Evolutionary conservation across 225 moss, liverwort and hornwort species (phyloP).

Genomic region (Bryum argenteum): DNA sequence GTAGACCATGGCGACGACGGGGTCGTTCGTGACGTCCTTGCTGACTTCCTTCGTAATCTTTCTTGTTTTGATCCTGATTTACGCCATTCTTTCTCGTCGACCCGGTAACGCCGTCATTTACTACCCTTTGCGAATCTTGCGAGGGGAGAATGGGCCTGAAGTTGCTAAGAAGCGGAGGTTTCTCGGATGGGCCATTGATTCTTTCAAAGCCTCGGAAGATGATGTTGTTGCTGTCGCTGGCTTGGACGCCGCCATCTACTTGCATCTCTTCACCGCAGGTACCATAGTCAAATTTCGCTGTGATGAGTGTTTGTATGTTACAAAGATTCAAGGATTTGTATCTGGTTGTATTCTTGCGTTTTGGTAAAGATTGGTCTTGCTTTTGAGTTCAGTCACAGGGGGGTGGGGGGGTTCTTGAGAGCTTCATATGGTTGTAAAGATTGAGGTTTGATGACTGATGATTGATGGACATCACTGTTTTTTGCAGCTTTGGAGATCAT

Average conservation of each 20-base stretch:
- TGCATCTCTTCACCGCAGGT: slow-evolving; percentile 78
- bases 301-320: background rate
- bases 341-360: too few relatives aligned
- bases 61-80: slow-evolving; percentile 44
- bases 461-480: background rate
- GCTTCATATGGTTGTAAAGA: too few relatives aligned
- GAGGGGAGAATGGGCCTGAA: slow-evolving; percentile 31
- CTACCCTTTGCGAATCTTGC: slow-evolving; percentile 61
- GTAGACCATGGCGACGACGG: slow-evolving; percentile 52
- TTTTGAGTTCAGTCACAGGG: too few relatives aligned
- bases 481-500: slow-evolving; percentile 72
- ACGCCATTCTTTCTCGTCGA: slow-evolving; percentile 51
- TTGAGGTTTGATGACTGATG: background rate
- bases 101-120: slow-evolving; percentile 65
- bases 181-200: slow-evolving; percentile 58
- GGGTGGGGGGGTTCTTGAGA: too few relatives aligned
- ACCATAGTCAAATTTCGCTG: background rate
- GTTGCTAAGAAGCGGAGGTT: slow-evolving; percentile 40
- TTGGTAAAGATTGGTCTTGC: too few relatives aligned
- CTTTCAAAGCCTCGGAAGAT: slow-evolving; percentile 54
- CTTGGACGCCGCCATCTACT: slow-evolving; percentile 79
- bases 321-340: too few relatives aligned
- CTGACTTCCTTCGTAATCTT: slow-evolving; percentile 56
- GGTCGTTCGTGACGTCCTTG: slow-evolving; percentile 74
- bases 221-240: slow-evolving; percentile 60